Evolutionary conservation across 768 basidiomycete species (phyloP).

Genomic region (Russula sp.): DNA sequence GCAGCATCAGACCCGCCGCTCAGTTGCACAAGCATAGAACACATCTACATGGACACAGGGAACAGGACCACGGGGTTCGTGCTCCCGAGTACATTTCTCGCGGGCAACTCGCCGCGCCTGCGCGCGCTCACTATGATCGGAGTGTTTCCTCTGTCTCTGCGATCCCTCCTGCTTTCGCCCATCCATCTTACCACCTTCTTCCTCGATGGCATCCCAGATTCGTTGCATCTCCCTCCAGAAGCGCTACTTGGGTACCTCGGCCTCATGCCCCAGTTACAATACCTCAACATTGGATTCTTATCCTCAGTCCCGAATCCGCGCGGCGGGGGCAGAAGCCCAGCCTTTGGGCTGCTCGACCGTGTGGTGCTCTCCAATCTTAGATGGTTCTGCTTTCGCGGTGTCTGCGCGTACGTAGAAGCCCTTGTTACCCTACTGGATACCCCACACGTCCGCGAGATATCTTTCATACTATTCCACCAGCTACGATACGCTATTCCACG

Average conservation of each 20-base stretch:
- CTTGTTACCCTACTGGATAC: no score
- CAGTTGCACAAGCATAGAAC: constrained; percentile 1
- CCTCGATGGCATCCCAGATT: constrained; percentile 3
- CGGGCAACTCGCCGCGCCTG: neutral
- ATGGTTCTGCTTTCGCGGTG: no score
- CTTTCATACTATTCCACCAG: no score
- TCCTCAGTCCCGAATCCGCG: neutral
- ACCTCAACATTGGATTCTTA: constrained; percentile 4
- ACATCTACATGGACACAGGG: neutral
- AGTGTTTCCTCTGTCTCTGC: neutral
- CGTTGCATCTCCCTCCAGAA: neutral
- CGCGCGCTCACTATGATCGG: neutral
- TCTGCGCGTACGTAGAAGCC: no score
- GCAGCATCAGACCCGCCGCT: neutral
- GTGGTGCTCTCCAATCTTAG: no score
- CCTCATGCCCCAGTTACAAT: neutral
- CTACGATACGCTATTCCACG: no score
- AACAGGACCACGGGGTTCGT: neutral
- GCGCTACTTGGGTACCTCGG: neutral
- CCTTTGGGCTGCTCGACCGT: no score
- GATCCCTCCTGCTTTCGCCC: neutral
- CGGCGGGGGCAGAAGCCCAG: neutral
- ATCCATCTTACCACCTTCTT: neutral
- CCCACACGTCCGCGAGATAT: no score
- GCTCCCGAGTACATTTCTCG: neutral